A percentile compares a stretch with the other conserved stretches of the same genome.
Evolutionary conservation across 805 yeast species (phyloP).

Genomic region (Candida odintsovae): DNA sequence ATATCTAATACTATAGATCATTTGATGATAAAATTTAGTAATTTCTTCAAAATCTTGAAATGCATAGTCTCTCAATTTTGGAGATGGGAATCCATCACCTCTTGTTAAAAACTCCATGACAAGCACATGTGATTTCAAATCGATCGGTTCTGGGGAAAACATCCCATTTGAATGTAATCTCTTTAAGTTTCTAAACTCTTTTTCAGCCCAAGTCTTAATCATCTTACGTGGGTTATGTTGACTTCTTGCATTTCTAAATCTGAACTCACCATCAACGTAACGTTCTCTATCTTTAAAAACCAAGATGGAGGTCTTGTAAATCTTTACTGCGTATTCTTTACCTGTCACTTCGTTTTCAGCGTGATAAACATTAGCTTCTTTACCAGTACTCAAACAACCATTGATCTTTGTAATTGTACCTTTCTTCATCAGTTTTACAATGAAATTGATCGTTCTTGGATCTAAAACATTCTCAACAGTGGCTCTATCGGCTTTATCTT

Average conservation of each 20-base stretch:
- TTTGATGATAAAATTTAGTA: constrained; percentile 63
- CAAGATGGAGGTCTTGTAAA: constrained; percentile 90
- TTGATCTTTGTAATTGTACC: constrained; percentile 82
- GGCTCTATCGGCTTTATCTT: constrained; percentile 89
- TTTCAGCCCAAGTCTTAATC: constrained; percentile 98
- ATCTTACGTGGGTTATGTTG: constrained; percentile 94
- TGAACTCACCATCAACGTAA: constrained; percentile 92
- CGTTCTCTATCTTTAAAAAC: constrained; percentile 97
- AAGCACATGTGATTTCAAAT: constrained; percentile 80
- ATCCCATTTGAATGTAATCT: constrained; percentile 73
- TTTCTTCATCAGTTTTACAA: constrained; percentile 74
- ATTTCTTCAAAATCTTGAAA: constrained; percentile 64
- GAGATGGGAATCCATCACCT: constrained; percentile 79
- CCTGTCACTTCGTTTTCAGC: constrained; percentile 43
- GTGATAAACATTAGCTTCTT: constrained; percentile 97
- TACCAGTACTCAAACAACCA: constrained; percentile 95
- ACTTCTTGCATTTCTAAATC: constrained; percentile 80
- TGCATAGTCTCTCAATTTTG: constrained; percentile 79
- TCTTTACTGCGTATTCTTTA: constrained; percentile 80
- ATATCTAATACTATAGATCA: constrained; percentile 79
- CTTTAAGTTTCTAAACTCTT: constrained; percentile 89
- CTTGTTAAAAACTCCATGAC: constrained; percentile 92
- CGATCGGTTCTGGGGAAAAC: constrained; percentile 92
- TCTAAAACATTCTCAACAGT: constrained; percentile 96
- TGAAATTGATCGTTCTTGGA: constrained; percentile 83